Conservation (phyloP, 192 early-diverging fungal genomes). For the Backusella australiensis region DNA sequence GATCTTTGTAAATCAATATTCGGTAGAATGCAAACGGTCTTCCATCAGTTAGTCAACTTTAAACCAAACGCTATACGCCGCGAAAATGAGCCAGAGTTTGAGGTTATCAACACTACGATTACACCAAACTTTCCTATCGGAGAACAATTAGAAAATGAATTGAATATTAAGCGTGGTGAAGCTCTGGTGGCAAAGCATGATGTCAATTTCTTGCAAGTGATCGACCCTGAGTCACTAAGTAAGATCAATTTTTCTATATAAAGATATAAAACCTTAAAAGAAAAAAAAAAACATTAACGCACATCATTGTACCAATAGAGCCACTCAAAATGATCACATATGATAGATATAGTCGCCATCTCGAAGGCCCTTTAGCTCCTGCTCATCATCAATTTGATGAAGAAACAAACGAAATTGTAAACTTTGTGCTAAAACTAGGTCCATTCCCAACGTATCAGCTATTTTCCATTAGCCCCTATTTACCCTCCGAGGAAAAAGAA, state of each 20-base stretch:
- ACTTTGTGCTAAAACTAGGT: constrained; percentile 32
- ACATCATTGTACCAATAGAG: constrained; percentile 5
- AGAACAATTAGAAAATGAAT: constrained; percentile 11
- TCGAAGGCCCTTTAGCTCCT: constrained; percentile 31
- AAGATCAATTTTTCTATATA: not conserved
- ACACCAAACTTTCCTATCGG: constrained; percentile 39
- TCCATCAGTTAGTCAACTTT: constrained; percentile 22
- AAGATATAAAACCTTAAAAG: too few species aligned
- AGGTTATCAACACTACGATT: constrained; percentile 35
- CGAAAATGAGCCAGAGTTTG: constrained; percentile 32
- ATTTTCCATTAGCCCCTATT: constrained; percentile 16
- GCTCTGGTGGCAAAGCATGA: constrained; percentile 35
- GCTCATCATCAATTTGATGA: constrained; percentile 40
- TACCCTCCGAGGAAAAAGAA: not conserved
- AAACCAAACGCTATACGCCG: not conserved
- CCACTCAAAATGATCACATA: constrained; percentile 38
- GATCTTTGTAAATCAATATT: constrained; percentile 34
- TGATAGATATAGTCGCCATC: constrained; percentile 13
- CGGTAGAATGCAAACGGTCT: constrained; percentile 30
- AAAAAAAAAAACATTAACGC: too few species aligned
- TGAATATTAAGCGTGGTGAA: constrained; percentile 19
- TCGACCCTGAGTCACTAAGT: constrained; percentile 29
- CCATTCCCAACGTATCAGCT: constrained; percentile 22
- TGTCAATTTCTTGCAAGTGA: constrained; percentile 34
- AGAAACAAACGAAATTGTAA: constrained; percentile 30